Evolutionary conservation across 2,329 filamentous ascomycete genomes (phyloP), one percentile per base, ranked within the genome.

Genomic region (Atkinsonella texensis): DNA sequence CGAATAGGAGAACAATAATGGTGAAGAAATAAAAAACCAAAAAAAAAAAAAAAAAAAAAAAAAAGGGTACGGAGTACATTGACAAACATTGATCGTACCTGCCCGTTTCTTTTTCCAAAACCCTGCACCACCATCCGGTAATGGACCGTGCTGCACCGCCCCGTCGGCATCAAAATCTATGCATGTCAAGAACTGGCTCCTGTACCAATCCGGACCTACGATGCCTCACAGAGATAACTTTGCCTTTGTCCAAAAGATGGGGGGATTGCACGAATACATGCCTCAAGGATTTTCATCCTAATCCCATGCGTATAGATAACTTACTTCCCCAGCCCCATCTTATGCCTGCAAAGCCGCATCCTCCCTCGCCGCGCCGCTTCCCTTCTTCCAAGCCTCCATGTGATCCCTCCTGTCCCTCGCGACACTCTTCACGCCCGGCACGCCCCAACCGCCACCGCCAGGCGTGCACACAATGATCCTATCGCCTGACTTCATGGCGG

Each of bases 361-460:
- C 59, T 83, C 77, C 57, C 80, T 70, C 18, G 72, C 73, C 10
- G 72, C 76, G 59, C 75, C 73, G 51, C 76, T 80, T 0, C 79
- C 80, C 60, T 75, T 77, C 57, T 70, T 71, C 78, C 77, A 81
- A 10, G 62, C 63, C 51, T 69, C 66, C 15, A 66, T 77, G 43
- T 70, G 71, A 68, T 95, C 88, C 48, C 66, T 64, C 52, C 66
- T 68, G 49, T 65, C 60, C 39, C 68, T 72, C 48, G 73, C 70
- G 38, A 73, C 69, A 63, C 74, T 83, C 58, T 79, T 73, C 52
- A 77, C 72, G 0, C 82, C 84, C 0, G 74, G 70, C 40, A 65
- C 66, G 0, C 85, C 86, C 85, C 85, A 91, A 0, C 83, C 87
- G 42, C 87, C 87, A 50, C 87, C 87, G 32, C 87, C 87, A 2